Percentiles rank a stretch among this genome's conserved stretches.
These are phyloP conservation scores for Bisporella sp. DNA, from an alignment of 2,329 filamentous ascomycete genomes.

Conservation along the genomic window DNA sequence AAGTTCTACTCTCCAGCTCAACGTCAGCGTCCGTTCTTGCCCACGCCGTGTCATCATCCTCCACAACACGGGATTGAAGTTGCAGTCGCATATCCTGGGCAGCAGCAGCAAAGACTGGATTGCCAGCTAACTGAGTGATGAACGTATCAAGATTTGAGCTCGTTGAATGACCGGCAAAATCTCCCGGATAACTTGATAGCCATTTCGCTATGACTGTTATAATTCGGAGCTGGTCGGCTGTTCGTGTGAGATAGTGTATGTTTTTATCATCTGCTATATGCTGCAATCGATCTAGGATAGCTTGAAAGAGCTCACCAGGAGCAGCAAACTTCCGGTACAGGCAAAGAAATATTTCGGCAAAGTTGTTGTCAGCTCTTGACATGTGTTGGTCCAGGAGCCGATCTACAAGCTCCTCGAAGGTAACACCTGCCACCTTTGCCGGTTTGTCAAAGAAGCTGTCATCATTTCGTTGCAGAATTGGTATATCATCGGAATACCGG, in stretches of 20 bases:
- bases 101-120: constrained; percentile 76
- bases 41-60: constrained; percentile 93
- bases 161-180: constrained; percentile 77
- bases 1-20: constrained; percentile 18
- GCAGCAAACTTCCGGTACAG: constrained; percentile 91
- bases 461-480: constrained; percentile 59
- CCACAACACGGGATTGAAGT: constrained; percentile 62
- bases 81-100: constrained; percentile 79
- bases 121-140: constrained; percentile 63
- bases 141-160: constrained; percentile 68
- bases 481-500: constrained; percentile 59
- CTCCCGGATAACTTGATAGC: constrained; percentile 84
- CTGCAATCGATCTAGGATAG: constrained; percentile 73
- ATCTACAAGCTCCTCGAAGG: constrained; percentile 72
- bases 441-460: constrained; percentile 51
- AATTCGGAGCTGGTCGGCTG: constrained; percentile 74
- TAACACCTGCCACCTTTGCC: constrained; percentile 44
- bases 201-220: constrained; percentile 82
- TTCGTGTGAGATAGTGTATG: constrained; percentile 67
- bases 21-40: constrained; percentile 67
- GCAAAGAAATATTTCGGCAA: constrained; percentile 81
- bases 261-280: constrained; percentile 58
- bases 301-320: constrained; percentile 68
- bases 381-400: constrained; percentile 76
- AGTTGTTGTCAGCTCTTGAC: constrained; percentile 84